Percentiles rank a stretch among this genome's conserved stretches.
Evolutionary conservation across 345 rosid species (phyloP).

Genomic region (Brassica nigra): DNA sequence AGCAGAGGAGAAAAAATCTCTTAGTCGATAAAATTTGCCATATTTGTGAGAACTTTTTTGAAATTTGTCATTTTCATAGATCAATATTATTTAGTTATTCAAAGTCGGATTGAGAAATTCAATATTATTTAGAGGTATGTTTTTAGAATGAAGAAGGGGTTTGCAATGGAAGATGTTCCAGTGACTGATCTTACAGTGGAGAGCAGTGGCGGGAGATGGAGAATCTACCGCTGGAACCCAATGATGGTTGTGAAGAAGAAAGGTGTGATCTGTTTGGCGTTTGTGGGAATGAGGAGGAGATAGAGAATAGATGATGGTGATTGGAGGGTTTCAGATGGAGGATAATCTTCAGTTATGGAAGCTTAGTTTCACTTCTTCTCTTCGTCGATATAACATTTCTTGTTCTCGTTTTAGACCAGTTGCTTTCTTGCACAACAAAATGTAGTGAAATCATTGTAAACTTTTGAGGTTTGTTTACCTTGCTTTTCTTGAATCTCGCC

Average conservation of each 20-base stretch:
- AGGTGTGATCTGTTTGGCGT: neutral
- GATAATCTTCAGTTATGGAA: neutral
- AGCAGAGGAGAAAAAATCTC: too few relatives aligned
- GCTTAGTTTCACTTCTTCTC: constrained; percentile 20
- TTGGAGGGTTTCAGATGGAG: neutral
- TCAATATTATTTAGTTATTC: too few relatives aligned
- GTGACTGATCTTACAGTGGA: neutral
- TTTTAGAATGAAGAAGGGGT: neutral
- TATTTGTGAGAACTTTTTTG: too few relatives aligned
- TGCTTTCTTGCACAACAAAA: neutral
- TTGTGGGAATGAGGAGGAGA: neutral
- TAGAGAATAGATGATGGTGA: neutral
- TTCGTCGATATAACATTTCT: constrained; percentile 15
- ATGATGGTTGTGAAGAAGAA: neutral
- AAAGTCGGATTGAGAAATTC: too few relatives aligned
- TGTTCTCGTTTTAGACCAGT: constrained; percentile 18
- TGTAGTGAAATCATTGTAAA: too few relatives aligned
- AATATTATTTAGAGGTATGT: neutral
- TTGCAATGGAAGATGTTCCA: neutral
- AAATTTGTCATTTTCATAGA: too few relatives aligned
- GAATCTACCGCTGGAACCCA: neutral
- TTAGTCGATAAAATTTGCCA: too few relatives aligned
- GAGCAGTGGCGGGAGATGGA: neutral
- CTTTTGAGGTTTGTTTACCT: too few relatives aligned
- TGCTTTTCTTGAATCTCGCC: neutral